phyloP scores from a whole-genome alignment of 805 yeast species.

The Tetrapisispora iriomotensis region DNA sequence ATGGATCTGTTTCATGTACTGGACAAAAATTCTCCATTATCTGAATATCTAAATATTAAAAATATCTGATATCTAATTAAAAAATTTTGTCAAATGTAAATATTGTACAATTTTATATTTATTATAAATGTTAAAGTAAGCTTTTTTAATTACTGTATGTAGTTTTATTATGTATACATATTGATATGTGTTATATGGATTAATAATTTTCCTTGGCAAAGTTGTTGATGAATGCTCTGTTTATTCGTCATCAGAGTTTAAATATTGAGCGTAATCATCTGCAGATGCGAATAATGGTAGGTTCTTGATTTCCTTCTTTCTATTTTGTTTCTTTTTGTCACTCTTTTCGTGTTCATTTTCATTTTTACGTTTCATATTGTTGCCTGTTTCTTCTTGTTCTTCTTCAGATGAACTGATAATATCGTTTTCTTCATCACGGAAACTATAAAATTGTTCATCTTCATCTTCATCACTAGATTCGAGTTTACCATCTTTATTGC shows the following conservation, averaged over 20 bases:
- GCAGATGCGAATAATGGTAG: constrained; percentile 84
- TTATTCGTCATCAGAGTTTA: constrained; percentile 56
- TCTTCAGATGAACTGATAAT: constrained; percentile 10
- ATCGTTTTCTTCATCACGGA: constrained; percentile 23
- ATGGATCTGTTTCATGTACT: no score
- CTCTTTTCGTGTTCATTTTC: constrained; percentile 9
- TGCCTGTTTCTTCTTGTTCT: constrained; percentile 11
- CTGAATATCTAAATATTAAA: no score
- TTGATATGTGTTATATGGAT: neutral
- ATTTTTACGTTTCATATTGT: neutral
- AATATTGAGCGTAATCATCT: constrained; percentile 71
- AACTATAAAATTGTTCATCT: constrained; percentile 29
- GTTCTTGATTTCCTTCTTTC: constrained; percentile 37
- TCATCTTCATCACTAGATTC: constrained; percentile 29
- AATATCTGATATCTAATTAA: no score
- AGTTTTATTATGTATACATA: neutral
- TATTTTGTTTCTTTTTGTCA: constrained; percentile 18
- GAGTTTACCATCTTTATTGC: constrained; percentile 27
- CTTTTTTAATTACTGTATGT: neutral
- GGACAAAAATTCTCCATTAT: no score
- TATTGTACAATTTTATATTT: no score
- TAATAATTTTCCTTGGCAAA: no score
- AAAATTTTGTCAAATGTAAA: no score
- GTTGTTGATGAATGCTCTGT: neutral
- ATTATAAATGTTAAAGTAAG: no score